Evolutionary conservation across 139 green algal genomes (phyloP), one percentile per base, ranked within the genome.

Genomic region (Klebsormidium nitens): DNA sequence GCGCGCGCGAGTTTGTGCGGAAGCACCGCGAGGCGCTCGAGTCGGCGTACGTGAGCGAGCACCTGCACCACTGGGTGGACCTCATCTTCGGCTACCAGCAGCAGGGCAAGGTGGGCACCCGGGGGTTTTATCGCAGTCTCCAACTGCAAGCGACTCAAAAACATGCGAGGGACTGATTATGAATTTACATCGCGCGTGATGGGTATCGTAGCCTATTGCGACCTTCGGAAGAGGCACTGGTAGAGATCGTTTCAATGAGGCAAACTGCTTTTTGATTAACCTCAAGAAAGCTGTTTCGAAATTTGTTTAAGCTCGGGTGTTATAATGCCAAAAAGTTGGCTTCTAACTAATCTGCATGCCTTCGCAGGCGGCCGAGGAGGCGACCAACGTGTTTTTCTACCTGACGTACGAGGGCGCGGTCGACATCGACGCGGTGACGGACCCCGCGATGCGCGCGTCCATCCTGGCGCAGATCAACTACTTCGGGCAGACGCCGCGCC

Each of bases 61-160:
- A 83, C 44, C 64, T 90, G 38, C 77, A 90, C 56, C 46, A 77
- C 19, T 90, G 85, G 85, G 81, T 90, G 31, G 84, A 90, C 69
- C 75, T 90, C 37, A 76, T 89, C 42, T 87, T 87, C 34, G 82
- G 82, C n/a, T 74, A 61, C 64, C 59, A 81, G 58, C 82, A 87
- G 68, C 73, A 74, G 28, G 82, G 82, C 29, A 73, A 78, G 37
- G 66, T 74, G 17, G 19, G 66, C 6, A 36, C 38, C 5, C 6
- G n/a, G n/a, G n/a, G n/a, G n/a, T n/a, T n/a, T n/a, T n/a, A n/a
- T n/a, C n/a, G n/a, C n/a, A n/a, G n/a, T n/a, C n/a, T n/a, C n/a
- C n/a, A n/a, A n/a, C n/a, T n/a, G n/a, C n/a, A n/a, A n/a, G n/a
- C n/a, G n/a, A n/a, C n/a, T n/a, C n/a, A n/a, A n/a, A n/a, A n/a